phyloP scores from a whole-genome alignment of 805 yeast species.

The Yarrowia osloensis region DNA sequence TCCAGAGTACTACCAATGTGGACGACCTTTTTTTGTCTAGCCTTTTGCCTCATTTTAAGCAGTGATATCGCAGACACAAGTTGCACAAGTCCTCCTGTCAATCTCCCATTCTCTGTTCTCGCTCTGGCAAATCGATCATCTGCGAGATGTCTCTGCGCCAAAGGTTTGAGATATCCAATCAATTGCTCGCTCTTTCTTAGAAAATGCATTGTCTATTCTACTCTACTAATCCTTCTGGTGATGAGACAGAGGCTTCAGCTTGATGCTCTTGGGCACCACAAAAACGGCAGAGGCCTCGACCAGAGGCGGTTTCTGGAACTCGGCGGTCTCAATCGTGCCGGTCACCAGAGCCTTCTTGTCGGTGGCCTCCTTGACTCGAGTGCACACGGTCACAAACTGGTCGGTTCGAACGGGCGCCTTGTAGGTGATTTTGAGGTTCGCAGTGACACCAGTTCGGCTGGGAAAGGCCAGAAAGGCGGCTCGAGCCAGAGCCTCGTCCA shows the following conservation, averaged over 20 bases:
- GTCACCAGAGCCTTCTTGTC: constrained; percentile 82
- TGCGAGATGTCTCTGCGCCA: too few species aligned
- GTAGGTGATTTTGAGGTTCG: constrained; percentile 67
- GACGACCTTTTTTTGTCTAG: too few species aligned
- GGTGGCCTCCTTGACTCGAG: constrained; percentile 61
- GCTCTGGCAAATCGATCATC: too few species aligned
- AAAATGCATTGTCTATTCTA: not conserved
- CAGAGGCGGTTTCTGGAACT: not conserved
- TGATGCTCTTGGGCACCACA: constrained; percentile 25
- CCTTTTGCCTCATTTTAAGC: too few species aligned
- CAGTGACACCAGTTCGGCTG: constrained; percentile 85
- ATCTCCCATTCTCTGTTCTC: too few species aligned
- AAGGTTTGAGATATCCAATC: too few species aligned
- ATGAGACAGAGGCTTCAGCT: constrained; percentile 23
- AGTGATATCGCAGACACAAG: too few species aligned
- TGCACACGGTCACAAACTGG: constrained; percentile 64
- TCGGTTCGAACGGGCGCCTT: constrained; percentile 58
- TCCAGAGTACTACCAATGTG: too few species aligned
- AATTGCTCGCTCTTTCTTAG: too few species aligned
- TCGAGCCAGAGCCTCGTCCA: constrained; percentile 83
- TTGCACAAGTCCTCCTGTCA: too few species aligned
- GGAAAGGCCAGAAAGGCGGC: constrained; percentile 87
- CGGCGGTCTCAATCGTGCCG: constrained; percentile 21
- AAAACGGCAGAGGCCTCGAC: constrained; percentile 19
- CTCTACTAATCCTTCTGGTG: constrained; percentile 2